A percentile compares a stretch with the other conserved stretches of the same genome.
phyloP scores from a whole-genome alignment of 163 green algal genomes.

The Scenedesmus sp. region DNA sequence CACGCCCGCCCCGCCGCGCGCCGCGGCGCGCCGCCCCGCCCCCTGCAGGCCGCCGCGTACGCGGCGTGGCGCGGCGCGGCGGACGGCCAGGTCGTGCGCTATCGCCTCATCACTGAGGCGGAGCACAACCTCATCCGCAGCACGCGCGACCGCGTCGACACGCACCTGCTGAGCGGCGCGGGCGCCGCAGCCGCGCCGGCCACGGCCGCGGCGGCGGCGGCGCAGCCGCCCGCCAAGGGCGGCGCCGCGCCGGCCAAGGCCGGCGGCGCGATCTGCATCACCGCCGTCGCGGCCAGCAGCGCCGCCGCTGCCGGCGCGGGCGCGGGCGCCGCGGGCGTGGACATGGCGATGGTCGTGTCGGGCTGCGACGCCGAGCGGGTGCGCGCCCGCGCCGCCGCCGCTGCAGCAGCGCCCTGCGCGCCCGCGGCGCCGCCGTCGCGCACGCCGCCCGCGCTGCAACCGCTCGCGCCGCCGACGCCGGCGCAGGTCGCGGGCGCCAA shows the following conservation, averaged over 20 bases:
- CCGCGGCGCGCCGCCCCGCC: too few relatives aligned
- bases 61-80: constrained; percentile 66
- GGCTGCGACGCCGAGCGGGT: constrained; percentile 33
- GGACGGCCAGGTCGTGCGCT: constrained; percentile 55
- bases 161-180: neutral
- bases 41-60: constrained; percentile 61
- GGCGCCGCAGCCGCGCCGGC: constrained; percentile 20
- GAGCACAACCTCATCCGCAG: constrained; percentile 72
- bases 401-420: too few relatives aligned
- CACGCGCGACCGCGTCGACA: constrained; percentile 50
- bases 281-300: neutral
- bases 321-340: constrained; percentile 36
- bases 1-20: too few relatives aligned
- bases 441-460: too few relatives aligned
- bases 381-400: neutral
- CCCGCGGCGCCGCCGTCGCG: neutral
- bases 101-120: constrained; percentile 77
- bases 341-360: constrained; percentile 46
- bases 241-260: neutral
- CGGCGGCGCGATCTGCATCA: neutral
- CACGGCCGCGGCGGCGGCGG: neutral
- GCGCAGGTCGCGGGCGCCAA: constrained; percentile 60
- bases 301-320: neutral
- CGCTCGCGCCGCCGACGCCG: too few relatives aligned
- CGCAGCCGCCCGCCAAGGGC: neutral